Evolutionary conservation across 1,284 basidiomycete genomes (phyloP).

Genomic region (Boletellus dicymbophilus): DNA sequence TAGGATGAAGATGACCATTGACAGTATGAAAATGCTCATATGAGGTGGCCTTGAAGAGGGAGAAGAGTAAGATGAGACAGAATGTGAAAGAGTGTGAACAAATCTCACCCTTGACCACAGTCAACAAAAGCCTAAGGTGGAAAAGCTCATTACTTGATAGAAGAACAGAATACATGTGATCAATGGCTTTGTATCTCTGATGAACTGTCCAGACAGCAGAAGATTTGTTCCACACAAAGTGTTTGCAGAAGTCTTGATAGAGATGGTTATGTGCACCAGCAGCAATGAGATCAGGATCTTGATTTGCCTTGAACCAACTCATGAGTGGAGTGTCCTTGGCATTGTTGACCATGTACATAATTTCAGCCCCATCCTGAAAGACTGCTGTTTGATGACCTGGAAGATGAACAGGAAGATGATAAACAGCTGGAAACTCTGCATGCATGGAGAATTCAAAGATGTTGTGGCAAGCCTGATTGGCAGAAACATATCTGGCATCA

Average conservation of each 20-base stretch:
- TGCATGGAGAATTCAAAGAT: constrained; percentile 24
- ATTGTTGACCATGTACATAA: constrained; percentile 18
- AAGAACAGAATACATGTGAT: constrained; percentile 34
- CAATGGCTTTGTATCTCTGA: constrained; percentile 28
- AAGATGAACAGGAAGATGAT: constrained; percentile 15
- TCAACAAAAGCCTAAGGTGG: constrained; percentile 38
- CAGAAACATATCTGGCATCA: constrained; percentile 18
- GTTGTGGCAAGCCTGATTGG: constrained; percentile 12
- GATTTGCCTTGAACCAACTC: constrained; percentile 45
- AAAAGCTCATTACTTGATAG: constrained; percentile 32
- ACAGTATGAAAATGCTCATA: no score
- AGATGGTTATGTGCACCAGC: constrained; percentile 30
- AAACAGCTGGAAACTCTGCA: constrained; percentile 16
- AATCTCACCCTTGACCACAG: constrained; percentile 32
- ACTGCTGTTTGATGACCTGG: constrained; percentile 35
- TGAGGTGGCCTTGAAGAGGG: no score
- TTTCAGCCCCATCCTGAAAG: constrained; percentile 29
- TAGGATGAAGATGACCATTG: constrained; percentile 13
- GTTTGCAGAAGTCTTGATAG: constrained; percentile 45
- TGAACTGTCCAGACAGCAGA: neutral
- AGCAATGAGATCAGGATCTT: constrained; percentile 21
- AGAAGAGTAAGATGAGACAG: no score
- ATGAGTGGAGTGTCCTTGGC: constrained; percentile 30
- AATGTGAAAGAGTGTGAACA: no score
- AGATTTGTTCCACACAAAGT: constrained; percentile 18